Evolutionary conservation across 176 grass and related monocot species (phyloP).

Genomic region (Juncus effusus): DNA sequence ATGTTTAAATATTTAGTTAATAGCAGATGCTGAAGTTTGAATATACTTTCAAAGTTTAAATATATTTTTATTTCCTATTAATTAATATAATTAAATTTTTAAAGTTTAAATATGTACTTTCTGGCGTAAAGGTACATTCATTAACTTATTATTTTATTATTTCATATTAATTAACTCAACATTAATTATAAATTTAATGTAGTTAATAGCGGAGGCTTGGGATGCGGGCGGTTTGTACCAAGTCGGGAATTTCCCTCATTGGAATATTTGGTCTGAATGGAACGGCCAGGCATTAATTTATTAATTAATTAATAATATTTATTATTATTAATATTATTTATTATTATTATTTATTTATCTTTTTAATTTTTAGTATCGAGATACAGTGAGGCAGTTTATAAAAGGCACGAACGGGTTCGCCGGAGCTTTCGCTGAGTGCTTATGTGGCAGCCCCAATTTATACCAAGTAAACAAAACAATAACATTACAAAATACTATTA

Average conservation of each 20-base stretch:
- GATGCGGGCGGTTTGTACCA: constrained; percentile 99
- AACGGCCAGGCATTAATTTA: constrained; percentile 57
- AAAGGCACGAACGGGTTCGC: constrained; percentile 96
- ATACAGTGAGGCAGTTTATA: constrained; percentile 87
- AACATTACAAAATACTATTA: no score
- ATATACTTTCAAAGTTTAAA: no score
- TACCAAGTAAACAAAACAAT: constrained; percentile 90
- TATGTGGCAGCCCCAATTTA: constrained; percentile 90
- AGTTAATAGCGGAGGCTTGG: constrained; percentile 99
- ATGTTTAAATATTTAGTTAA: no score
- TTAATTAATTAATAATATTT: no score
- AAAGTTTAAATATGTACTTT: constrained; percentile 60
- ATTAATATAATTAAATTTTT: constrained; percentile 14
- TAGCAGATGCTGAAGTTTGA: no score
- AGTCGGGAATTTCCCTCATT: constrained; percentile 94
- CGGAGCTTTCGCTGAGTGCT: constrained; percentile 87
- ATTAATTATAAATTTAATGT: constrained; percentile 9
- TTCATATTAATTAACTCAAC: constrained; percentile 20
- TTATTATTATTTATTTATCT: background rate
- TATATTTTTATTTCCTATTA: background rate
- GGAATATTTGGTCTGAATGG: constrained; percentile 94
- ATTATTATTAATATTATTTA: no score
- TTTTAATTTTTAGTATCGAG: constrained; percentile 70
- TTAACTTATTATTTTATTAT: constrained; percentile 15
- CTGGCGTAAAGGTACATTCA: constrained; percentile 67